Evolutionary conservation across 2,329 filamentous ascomycete species (phyloP), one percentile per base, ranked within the genome.

Genomic region (Arthrobotrys megalospora): DNA sequence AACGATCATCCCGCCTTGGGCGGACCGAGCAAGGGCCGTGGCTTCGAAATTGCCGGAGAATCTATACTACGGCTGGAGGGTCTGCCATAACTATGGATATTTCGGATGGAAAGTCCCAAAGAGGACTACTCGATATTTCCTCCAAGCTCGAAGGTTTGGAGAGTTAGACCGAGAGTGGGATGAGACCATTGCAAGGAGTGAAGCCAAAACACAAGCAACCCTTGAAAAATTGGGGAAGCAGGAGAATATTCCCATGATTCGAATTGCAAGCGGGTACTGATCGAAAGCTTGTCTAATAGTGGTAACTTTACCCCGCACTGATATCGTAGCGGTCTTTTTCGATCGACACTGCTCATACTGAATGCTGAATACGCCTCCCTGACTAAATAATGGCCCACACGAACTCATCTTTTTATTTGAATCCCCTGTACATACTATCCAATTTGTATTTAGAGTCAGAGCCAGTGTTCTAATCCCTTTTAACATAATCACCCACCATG

Each of bases 1-100:
- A 10, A 47, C 66, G 1, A 53, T 62, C 36, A 71, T 32, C 3
- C 66, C 36, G 6, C 73, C 73, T 2, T 78, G 75, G 75, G 53
- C 45, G 5, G 67, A 78, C 19, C 21, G 32, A 16, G 75, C 60
- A 10, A 63, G 16, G 3, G 34, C 24, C 10, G n/a, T 28, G 8
- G 60, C 36, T 14, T 68, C 50, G 8, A 71, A 34, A 38, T 16
- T 78, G 14, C 75, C 75, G 10, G 75, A 78, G 38, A 62, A 78
- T 58, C 34, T 78, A 10, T 78, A 78, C 50, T 72, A 78, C n/a
- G 67, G 67, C 2, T 78, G 75, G 75, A 62, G 75, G 38, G 58
- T 78, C 16, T 72, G 75, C 47, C 75, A 78, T 36, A 78, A 78
- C 38, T 78, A 78, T 19, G 75, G 75, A 21, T 78, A 78, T 68